Conservation (phyloP, 352 stramenopile species). For the Poterioochromonas sp. region DNA sequence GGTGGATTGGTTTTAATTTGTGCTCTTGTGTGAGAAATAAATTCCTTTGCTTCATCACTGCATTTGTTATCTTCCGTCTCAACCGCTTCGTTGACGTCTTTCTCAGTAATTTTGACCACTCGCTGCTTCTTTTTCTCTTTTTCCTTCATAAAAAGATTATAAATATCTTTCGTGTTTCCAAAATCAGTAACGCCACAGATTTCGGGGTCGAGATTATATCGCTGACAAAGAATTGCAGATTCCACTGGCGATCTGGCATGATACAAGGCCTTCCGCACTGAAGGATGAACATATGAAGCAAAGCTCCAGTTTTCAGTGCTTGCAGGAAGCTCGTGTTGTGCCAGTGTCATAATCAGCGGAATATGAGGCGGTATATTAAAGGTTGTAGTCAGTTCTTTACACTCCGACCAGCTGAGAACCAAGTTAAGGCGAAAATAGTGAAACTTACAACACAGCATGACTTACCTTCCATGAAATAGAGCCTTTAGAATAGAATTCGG, state of each 20-base stretch:
- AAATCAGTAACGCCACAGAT: background rate
- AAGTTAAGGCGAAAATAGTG: background rate
- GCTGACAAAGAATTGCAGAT: background rate
- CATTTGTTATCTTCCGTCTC: background rate
- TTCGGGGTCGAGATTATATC: background rate
- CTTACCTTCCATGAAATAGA: conserved; percentile 3
- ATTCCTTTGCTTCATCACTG: background rate
- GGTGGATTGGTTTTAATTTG: background rate
- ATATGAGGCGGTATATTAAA: background rate
- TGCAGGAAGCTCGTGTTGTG: background rate
- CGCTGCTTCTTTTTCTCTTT: background rate
- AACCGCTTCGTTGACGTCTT: background rate
- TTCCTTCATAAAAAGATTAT: background rate
- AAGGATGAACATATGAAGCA: background rate
- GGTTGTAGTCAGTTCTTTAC: background rate
- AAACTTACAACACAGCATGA: background rate
- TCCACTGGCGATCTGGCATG: background rate
- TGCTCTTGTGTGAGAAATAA: background rate
- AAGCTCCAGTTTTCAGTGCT: background rate
- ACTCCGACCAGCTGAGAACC: background rate
- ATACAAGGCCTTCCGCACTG: background rate
- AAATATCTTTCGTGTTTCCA: background rate
- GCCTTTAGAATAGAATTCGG: background rate
- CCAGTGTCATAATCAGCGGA: background rate
- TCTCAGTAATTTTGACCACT: background rate